Evolutionary conservation across 106 monocot species (phyloP).

Genomic region (Dendrobium huoshanense): DNA sequence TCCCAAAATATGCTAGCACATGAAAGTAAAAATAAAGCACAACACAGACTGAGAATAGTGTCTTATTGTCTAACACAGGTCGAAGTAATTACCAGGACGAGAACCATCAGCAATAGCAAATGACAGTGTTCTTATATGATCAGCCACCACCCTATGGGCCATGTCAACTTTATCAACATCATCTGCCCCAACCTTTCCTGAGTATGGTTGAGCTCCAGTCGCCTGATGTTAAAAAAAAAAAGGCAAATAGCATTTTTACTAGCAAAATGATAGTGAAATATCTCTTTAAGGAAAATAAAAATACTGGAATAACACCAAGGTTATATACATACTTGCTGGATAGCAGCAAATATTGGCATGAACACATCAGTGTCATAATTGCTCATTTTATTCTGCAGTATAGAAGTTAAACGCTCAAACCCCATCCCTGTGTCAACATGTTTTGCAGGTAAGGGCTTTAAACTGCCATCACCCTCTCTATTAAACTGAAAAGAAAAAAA

Average conservation of each 20-base stretch:
- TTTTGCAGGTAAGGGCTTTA: conserved; percentile 73
- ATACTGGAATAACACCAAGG: not conserved
- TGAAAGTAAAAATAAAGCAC: not conserved
- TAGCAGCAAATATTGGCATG: conserved; percentile 77
- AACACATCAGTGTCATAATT: conserved; percentile 97
- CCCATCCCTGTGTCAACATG: conserved; percentile 98
- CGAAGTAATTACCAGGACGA: conserved; percentile 50
- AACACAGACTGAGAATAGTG: not conserved
- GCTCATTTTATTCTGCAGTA: conserved; percentile 94
- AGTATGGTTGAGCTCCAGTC: conserved; percentile 65
- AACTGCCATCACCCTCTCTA: conserved; percentile 71
- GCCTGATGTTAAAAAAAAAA: conserved; percentile 25
- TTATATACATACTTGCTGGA: conserved; percentile 51
- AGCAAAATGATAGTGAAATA: not conserved
- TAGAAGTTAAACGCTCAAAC: conserved; percentile 83
- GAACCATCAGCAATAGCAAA: conserved; percentile 98
- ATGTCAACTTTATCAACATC: conserved; percentile 85
- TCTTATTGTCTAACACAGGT: not conserved
- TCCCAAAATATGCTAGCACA: not conserved
- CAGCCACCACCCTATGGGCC: conserved; percentile 93
- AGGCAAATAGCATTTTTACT: not conserved
- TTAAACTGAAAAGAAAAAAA: conserved; percentile 54
- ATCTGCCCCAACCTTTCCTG: conserved; percentile 70
- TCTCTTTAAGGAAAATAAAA: not conserved
- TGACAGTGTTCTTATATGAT: conserved; percentile 90